These are phyloP conservation scores for Leucocoprinus leucothites DNA, from an alignment of 768 basidiomycete genomes.

Conservation along the genomic window DNA sequence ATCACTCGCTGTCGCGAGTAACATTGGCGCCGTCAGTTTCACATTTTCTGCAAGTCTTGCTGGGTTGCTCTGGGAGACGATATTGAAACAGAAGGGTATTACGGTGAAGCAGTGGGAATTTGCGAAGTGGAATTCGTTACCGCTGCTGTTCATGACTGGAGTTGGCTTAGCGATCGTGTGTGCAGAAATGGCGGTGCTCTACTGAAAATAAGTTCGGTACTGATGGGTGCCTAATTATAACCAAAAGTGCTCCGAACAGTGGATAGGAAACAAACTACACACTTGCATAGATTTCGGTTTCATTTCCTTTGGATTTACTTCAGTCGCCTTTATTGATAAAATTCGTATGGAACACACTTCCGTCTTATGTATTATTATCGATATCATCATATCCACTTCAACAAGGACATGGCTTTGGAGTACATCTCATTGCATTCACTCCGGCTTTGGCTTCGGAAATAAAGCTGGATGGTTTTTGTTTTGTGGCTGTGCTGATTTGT, in stretches of 20 bases:
- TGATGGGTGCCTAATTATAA: conserved; percentile 4
- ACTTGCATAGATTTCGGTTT: no score
- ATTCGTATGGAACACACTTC: no score
- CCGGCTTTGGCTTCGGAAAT: no score
- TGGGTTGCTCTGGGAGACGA: conserved; percentile 79
- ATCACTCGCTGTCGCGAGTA: conserved; percentile 81
- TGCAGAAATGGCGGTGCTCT: conserved; percentile 66
- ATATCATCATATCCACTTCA: no score
- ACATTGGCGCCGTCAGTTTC: conserved; percentile 88
- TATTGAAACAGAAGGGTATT: conserved; percentile 73
- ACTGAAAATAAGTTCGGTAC: no score
- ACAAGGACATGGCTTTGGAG: no score
- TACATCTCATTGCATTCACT: no score
- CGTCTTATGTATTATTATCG: no score
- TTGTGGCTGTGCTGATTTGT: conserved; percentile 9
- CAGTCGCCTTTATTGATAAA: no score
- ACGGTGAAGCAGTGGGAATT: conserved; percentile 59
- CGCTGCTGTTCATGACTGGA: conserved; percentile 61
- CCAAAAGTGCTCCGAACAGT: neutral
- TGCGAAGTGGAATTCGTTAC: conserved; percentile 67
- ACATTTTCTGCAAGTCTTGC: conserved; percentile 88
- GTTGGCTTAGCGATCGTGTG: conserved; percentile 69
- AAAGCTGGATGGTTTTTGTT: no score
- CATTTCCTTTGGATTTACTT: no score
- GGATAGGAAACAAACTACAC: neutral